Base-by-base conservation (phyloP, 2,329 filamentous ascomycete species). In the Aspergillus ruber region DNA sequence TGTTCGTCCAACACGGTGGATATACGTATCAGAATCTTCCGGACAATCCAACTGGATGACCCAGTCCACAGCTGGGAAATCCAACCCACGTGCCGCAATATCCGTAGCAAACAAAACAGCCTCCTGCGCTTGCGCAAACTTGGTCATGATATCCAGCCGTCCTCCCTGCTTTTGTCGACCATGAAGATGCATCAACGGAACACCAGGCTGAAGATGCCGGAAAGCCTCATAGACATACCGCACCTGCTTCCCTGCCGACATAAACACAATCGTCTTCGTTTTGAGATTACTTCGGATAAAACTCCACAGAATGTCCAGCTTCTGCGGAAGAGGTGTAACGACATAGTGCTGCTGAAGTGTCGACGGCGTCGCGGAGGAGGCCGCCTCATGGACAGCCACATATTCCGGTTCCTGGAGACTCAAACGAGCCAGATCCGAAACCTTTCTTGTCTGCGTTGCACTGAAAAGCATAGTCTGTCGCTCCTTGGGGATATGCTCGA, bases 21-120 rank as follows among this genome's bases (percentile, higher is more conserved):
- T 97, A 62, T 98, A 98, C 0, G 93, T 98, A 61, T 97, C 93
- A 3, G 88, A 86, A 66, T 98, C 91, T 67, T 98, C 93, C 0
- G 93, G 93, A 56, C 88, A 95, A 66, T 98, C 93, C n/a, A 88
- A 79, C 65, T 98, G 93, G n/a, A 98, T 89, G 4, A 98, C 93
- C 86, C 93, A 98, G 66, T 98, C 93, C 0, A 98, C 93, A 3
- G 90, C 85, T 0, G 93, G 93, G 63, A 98, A 97, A 67, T 98
- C 93, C 10, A 98, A 80, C 54, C 93, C 93, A 67, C 93, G 81
- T 0, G 93, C 93, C 3, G 94, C 90, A 5, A 98, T 89, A 63
- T 98, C 93, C 0, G 93, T 98, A 1, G 93, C 89, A 64, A 98
- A 95, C 0, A 98, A 77, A 63, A 93, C 96, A 1, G 88, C 85